A percentile compares a stretch with the other conserved stretches of the same genome.
phyloP scores from a whole-genome alignment of 257 asterid genomes.

The Mentha longifolia region DNA sequence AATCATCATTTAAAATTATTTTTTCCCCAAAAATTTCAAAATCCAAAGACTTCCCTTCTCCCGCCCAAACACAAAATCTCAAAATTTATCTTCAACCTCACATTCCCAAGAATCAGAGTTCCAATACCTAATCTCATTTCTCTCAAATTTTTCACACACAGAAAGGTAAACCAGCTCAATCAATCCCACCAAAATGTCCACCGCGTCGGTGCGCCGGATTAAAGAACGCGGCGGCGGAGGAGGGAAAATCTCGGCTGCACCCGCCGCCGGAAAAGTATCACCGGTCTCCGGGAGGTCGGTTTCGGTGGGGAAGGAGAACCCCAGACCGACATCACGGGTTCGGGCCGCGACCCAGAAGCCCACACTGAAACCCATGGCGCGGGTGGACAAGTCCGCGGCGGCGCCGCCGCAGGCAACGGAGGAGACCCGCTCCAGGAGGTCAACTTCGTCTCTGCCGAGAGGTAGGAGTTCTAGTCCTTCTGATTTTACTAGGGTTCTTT shows the following conservation, averaged over 20 bases:
- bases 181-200: slow-evolving; percentile 38
- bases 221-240: slow-evolving; percentile 62
- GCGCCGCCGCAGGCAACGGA: slow-evolving; percentile 30
- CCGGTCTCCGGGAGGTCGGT: slow-evolving; percentile 54
- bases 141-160: slow-evolving; percentile 22
- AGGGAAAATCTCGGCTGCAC: slow-evolving; percentile 28
- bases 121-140: neutral
- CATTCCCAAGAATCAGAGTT: neutral
- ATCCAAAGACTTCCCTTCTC: slow-evolving; percentile 9
- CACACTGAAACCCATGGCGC: slow-evolving; percentile 55
- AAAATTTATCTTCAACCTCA: slow-evolving; percentile 1
- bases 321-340: slow-evolving; percentile 57
- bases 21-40: slow-evolving; percentile 28
- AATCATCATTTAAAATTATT: neutral
- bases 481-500: slow-evolving; percentile 56
- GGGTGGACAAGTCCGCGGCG: slow-evolving; percentile 57
- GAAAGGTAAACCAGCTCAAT: neutral
- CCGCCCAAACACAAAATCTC: slow-evolving; percentile 30
- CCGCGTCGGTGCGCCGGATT: slow-evolving; percentile 61
- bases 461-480: slow-evolving; percentile 94
- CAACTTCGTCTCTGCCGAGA: slow-evolving; percentile 72
- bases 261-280: slow-evolving; percentile 40
- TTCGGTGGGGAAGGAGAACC: slow-evolving; percentile 71
- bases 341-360: slow-evolving; percentile 73
- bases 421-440: slow-evolving; percentile 58